Evolutionary conservation across 176 grass and related monocot genomes (phyloP).

Genomic region (Bothriochloa decipiens): DNA sequence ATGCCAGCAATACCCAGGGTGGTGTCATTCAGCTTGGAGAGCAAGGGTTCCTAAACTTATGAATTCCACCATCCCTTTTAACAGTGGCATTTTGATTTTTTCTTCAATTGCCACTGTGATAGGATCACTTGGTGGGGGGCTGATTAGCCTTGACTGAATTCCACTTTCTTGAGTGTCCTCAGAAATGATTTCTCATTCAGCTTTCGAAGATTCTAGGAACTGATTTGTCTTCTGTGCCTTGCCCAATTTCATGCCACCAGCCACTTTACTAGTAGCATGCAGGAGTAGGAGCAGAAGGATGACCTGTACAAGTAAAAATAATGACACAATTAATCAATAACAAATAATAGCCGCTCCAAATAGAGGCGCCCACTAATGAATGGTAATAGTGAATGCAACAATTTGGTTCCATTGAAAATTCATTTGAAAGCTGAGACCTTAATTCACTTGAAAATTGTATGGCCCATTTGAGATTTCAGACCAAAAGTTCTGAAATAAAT

Average conservation of each 20-base stretch:
- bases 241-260: constrained; percentile 72
- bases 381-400: not conserved
- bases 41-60: constrained; percentile 87
- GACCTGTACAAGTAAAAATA: constrained; percentile 49
- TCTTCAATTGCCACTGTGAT: constrained; percentile 86
- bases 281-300: constrained; percentile 56
- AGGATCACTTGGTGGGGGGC: constrained; percentile 72
- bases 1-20: too few relatives aligned
- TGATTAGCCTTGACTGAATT: constrained; percentile 57
- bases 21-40: constrained; percentile 74
- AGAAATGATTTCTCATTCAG: constrained; percentile 87
- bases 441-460: not conserved
- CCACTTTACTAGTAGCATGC: constrained; percentile 57
- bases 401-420: not conserved
- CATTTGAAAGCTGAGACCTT: not conserved
- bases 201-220: constrained; percentile 77
- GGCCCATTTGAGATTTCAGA: not conserved
- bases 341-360: not conserved
- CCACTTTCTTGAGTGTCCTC: constrained; percentile 67
- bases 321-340: constrained; percentile 23
- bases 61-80: constrained; percentile 75
- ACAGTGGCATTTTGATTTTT: constrained; percentile 66
- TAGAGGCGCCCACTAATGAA: not conserved
- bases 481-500: not conserved
- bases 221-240: constrained; percentile 70